Base-by-base conservation (phyloP, 805 yeast species). In the Komagataella mondaviorum region DNA sequence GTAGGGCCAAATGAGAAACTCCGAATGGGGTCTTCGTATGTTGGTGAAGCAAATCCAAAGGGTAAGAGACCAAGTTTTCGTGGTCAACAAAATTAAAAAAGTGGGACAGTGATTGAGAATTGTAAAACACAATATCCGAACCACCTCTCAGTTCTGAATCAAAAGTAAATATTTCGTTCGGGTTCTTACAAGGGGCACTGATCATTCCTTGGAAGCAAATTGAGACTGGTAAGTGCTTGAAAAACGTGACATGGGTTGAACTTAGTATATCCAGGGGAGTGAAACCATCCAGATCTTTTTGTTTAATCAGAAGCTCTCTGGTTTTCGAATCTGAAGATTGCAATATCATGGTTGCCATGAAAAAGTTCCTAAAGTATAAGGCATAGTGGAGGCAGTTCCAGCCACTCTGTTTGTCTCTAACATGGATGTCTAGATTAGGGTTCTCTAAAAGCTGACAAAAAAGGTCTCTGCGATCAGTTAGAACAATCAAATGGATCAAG, bases 321-420 rank as follows among this genome's bases (percentile, higher is more conserved):
- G 12, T 17, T 5, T 17, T 44, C 7, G 46, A 44, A 16, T 54
- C 53, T 39, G 51, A 53, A 2, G 53, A 48, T 2, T 56, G 44
- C 7, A 78, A 51, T 7, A 80, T 56, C 6, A 65, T 63, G 51
- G 71, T 73, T 7, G 83, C 80, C 59, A 84, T 75, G 17, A 73
- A 60, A 46, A 83, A 65, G 51, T 83, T 71, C 39, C 80, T 85
- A 55, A 76, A 67, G 56, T 71, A 77, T 12, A 85, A 67, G 3
- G 88, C 78, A 54, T 80, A 76, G 63, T 90, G 96, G 24, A 90
- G 69, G 23, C 88, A 78, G 46, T 86, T 85, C 84, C 95, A 89
- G 1, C 88, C 85, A 60, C 78, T 87, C 63, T 89, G 96, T 50
- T 69, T 69, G 63, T 90, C 96, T 2, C 70, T 65, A 0, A 74